These are phyloP conservation scores for Zostera marina DNA, from an alignment of 116 monocot genomes.

Conservation along the genomic window DNA sequence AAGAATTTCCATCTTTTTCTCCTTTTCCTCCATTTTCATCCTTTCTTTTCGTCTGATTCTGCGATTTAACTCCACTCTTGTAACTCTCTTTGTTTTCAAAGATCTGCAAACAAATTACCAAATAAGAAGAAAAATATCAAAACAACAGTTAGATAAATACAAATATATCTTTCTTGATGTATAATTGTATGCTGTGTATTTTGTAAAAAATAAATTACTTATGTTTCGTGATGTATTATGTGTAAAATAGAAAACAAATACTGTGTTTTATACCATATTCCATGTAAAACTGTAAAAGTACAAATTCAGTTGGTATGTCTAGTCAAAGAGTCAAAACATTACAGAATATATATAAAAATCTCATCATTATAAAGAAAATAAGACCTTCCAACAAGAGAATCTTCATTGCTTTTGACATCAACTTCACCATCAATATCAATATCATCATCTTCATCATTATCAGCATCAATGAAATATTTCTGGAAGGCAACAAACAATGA, in stretches of 20 bases:
- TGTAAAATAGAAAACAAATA: no score
- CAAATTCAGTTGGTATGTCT: no score
- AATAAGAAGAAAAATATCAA: not conserved
- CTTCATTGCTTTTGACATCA: conserved; percentile 18
- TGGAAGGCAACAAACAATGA: conserved; percentile 22
- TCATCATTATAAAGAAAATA: not conserved
- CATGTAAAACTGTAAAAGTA: no score
- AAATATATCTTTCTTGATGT: no score
- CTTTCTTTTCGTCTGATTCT: conserved; percentile 52
- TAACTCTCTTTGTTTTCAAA: conserved; percentile 51
- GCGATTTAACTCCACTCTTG: conserved; percentile 64
- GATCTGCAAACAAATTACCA: conserved; percentile 5
- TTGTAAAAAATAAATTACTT: no score
- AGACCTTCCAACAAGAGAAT: conserved; percentile 5
- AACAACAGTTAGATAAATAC: no score
- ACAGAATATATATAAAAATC: not conserved
- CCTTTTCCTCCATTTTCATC: conserved; percentile 49
- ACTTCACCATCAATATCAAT: conserved; percentile 29
- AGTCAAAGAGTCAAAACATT: not conserved
- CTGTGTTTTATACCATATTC: no score
- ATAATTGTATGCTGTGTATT: no score
- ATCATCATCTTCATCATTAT: no score
- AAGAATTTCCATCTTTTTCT: conserved; percentile 34
- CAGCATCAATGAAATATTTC: conserved; percentile 89
- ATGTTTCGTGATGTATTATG: no score